phyloP scores from a whole-genome alignment of 2,329 filamentous ascomycete genomes.

The Xylariales sp. region DNA sequence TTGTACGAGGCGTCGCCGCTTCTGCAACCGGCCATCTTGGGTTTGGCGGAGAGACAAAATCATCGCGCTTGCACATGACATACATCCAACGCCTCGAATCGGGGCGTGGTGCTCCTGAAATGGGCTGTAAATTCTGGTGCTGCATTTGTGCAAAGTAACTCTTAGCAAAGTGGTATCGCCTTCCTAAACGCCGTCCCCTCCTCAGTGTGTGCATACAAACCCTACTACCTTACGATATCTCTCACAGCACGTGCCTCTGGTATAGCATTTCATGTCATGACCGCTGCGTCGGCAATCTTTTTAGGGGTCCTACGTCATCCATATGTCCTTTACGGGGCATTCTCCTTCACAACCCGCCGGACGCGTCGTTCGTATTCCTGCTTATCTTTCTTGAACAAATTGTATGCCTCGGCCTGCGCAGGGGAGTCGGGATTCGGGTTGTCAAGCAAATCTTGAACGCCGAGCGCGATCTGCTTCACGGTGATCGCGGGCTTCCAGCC shows the following conservation, averaged over 20 bases:
- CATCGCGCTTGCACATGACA: not conserved
- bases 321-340: constrained; percentile 47
- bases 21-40: too few relatives aligned
- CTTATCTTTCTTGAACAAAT: constrained; percentile 8
- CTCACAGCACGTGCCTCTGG: constrained; percentile 28
- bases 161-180: constrained; percentile 11
- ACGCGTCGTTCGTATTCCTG: constrained; percentile 65
- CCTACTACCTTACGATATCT: constrained; percentile 1
- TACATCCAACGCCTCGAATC: too few relatives aligned
- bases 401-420: constrained; percentile 80
- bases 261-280: too few relatives aligned
- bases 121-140: too few relatives aligned
- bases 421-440: constrained; percentile 97
- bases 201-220: too few relatives aligned
- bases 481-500: constrained; percentile 98
- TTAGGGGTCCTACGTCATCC: too few relatives aligned
- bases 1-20: too few relatives aligned
- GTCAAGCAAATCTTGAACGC: constrained; percentile 92
- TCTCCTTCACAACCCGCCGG: constrained; percentile 80
- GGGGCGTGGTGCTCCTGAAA: too few relatives aligned
- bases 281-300: too few relatives aligned
- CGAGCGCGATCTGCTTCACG: constrained; percentile 93
- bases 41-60: too few relatives aligned
- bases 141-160: too few relatives aligned
- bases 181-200: constrained; percentile 8